These are phyloP conservation scores for Wolfiporia cocos DNA, from an alignment of 1,284 basidiomycete genomes.

Conservation along the genomic window DNA sequence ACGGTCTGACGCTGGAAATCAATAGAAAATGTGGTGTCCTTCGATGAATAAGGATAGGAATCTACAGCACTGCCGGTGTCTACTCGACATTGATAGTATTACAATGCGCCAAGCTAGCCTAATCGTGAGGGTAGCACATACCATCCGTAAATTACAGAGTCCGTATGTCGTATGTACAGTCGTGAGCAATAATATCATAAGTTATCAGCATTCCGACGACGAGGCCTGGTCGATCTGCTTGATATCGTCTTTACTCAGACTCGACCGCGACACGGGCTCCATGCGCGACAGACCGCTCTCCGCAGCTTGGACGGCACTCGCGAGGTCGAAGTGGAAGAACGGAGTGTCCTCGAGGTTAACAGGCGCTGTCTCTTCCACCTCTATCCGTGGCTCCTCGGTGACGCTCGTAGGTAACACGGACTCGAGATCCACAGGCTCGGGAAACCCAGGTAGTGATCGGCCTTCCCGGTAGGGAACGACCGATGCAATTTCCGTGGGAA, in stretches of 20 bases:
- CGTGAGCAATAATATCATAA: too few species aligned
- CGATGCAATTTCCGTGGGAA: constrained; percentile 63
- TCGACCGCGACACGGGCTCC: constrained; percentile 10
- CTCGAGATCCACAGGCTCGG: constrained; percentile 19
- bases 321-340: constrained; percentile 85
- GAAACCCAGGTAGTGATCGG: constrained; percentile 8
- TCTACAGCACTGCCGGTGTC: background rate
- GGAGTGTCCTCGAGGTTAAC: constrained; percentile 60
- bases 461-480: constrained; percentile 60
- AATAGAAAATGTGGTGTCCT: background rate
- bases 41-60: too few species aligned
- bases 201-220: too few species aligned
- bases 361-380: constrained; percentile 26
- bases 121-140: background rate
- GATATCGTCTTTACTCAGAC: constrained; percentile 9
- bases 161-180: too few species aligned
- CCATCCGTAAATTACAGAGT: too few species aligned
- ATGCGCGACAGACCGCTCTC: constrained; percentile 31
- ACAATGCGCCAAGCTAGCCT: background rate
- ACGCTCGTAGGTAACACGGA: constrained; percentile 6
- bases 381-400: constrained; percentile 5
- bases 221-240: background rate
- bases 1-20: too few species aligned
- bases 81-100: background rate
- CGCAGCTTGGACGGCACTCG: constrained; percentile 67